phyloP scores from a whole-genome alignment of 1,284 basidiomycete species.

The Takashimella koratensis region DNA sequence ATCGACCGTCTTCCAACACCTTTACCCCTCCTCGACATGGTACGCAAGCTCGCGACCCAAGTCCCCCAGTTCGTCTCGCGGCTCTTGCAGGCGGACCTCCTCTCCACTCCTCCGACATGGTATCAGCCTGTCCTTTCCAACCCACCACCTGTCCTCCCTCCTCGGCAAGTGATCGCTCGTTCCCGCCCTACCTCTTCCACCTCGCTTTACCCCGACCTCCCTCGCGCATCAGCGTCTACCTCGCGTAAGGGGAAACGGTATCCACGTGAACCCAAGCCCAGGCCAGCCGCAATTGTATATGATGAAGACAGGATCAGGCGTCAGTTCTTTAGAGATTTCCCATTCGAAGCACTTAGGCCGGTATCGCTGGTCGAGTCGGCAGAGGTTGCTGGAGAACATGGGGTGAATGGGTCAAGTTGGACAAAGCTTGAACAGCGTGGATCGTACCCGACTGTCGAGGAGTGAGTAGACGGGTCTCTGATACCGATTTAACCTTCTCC shows the following conservation, averaged over 20 bases:
- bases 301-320: constrained; percentile 79
- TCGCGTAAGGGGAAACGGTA: constrained; percentile 15
- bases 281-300: constrained; percentile 68
- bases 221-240: constrained; percentile 3
- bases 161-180: constrained; percentile 63
- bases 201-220: constrained; percentile 17
- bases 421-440: constrained; percentile 71
- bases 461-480: too few relatives aligned
- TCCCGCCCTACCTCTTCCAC: constrained; percentile 38
- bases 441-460: constrained; percentile 79
- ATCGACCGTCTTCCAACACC: not conserved
- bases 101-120: constrained; percentile 75
- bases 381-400: constrained; percentile 53
- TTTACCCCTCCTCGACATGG: constrained; percentile 55
- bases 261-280: constrained; percentile 54
- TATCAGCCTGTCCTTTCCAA: constrained; percentile 79
- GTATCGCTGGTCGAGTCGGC: constrained; percentile 67
- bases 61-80: constrained; percentile 85
- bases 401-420: constrained; percentile 65
- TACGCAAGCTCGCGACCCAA: constrained; percentile 77
- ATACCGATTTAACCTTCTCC: not conserved
- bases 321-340: constrained; percentile 94
- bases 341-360: constrained; percentile 88
- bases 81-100: constrained; percentile 66
- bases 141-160: constrained; percentile 79